These are phyloP conservation scores for Ogataea corticis DNA, from an alignment of 805 yeast genomes.

Conservation along the genomic window DNA sequence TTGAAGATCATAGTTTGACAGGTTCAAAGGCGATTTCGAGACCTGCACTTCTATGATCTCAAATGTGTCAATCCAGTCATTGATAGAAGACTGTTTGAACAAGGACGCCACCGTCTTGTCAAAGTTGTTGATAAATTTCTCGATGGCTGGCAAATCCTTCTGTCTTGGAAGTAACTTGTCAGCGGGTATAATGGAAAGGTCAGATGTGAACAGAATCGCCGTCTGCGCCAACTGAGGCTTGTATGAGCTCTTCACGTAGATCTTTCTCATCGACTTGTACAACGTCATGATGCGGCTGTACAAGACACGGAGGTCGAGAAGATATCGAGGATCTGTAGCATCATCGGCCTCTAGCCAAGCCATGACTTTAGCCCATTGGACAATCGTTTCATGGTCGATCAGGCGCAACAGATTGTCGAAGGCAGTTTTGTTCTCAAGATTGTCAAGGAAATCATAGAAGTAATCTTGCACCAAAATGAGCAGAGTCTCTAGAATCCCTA, in stretches of 20 bases:
- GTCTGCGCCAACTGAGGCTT: constrained; percentile 53
- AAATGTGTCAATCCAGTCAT: constrained; percentile 79
- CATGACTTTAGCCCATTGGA: constrained; percentile 47
- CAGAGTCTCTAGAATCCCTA: constrained; percentile 78
- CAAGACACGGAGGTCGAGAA: constrained; percentile 23
- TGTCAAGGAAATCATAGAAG: constrained; percentile 73
- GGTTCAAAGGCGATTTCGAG: constrained; percentile 52
- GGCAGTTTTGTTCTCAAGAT: constrained; percentile 55
- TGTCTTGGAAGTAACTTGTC: constrained; percentile 28
- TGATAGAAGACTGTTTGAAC: constrained; percentile 55
- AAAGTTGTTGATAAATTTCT: constrained; percentile 60
- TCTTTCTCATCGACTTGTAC: constrained; percentile 66
- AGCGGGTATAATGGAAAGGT: constrained; percentile 41
- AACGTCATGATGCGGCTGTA: constrained; percentile 37
- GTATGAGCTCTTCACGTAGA: constrained; percentile 69
- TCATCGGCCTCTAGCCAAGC: constrained; percentile 25
- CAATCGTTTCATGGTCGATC: constrained; percentile 63
- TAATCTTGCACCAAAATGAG: constrained; percentile 69
- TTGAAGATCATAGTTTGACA: constrained; percentile 56
- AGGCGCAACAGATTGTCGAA: constrained; percentile 65
- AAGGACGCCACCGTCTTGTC: constrained; percentile 62
- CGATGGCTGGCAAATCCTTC: constrained; percentile 49
- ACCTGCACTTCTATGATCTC: constrained; percentile 73
- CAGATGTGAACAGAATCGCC: constrained; percentile 42
- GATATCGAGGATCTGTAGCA: constrained; percentile 12